Percentiles rank a stretch among this genome's conserved stretches.
Conservation (phyloP, 352 stramenopile genomes). For the Pythium brachiatum region DNA sequence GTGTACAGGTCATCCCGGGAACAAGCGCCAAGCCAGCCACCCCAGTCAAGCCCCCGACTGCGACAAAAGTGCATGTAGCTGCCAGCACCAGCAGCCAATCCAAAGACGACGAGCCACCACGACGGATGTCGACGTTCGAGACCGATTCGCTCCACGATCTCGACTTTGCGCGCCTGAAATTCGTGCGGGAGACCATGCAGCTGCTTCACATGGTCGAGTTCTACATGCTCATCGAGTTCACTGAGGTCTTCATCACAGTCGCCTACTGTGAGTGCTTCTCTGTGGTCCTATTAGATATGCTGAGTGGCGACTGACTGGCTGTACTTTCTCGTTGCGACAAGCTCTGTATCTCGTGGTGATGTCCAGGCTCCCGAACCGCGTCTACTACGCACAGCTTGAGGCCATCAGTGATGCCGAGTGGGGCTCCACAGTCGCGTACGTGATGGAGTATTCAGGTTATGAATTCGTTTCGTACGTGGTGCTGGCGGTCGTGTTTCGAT, state of each 20-base stretch:
- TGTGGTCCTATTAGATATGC: background rate
- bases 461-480: background rate
- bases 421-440: background rate
- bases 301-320: background rate
- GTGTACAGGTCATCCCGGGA: too few relatives aligned
- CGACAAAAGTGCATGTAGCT: background rate
- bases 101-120: background rate
- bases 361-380: background rate
- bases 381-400: background rate
- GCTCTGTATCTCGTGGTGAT: slow-evolving; percentile 1
- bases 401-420: background rate
- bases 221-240: slow-evolving; percentile 19
- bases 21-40: too few relatives aligned
- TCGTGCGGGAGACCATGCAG: slow-evolving; percentile 2
- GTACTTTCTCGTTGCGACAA: background rate
- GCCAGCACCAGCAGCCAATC: background rate
- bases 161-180: slow-evolving; percentile 1
- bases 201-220: slow-evolving; percentile 14
- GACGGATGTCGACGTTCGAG: background rate
- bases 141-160: background rate
- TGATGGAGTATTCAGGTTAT: background rate
- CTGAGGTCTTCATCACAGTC: slow-evolving; percentile 21
- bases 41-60: background rate
- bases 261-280: slow-evolving; percentile 15
- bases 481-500: background rate